Conservation (phyloP, 495 filamentous ascomycete species). For the Hypoxylon lienhwacheense region DNA sequence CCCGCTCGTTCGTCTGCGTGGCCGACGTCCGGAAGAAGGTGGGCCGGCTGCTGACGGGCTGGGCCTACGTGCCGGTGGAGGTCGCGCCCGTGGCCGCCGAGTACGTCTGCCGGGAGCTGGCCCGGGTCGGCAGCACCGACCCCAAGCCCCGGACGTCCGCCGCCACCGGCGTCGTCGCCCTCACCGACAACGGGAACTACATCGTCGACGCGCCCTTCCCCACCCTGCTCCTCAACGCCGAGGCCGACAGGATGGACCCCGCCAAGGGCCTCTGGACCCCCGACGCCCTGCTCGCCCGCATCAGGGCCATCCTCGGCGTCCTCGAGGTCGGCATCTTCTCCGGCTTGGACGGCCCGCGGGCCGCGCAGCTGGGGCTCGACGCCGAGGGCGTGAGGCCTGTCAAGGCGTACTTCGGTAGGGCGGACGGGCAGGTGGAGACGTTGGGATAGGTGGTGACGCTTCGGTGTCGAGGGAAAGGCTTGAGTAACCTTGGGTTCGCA, state of each 20-base stretch:
- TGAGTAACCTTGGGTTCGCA: too few species aligned
- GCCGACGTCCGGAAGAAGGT: constrained; percentile 91
- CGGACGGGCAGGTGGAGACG: constrained; percentile 66
- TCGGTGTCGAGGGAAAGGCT: background rate
- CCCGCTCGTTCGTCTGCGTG: constrained; percentile 89
- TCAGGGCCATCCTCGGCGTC: constrained; percentile 85
- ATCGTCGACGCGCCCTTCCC: constrained; percentile 90
- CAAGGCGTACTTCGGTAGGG: constrained; percentile 92
- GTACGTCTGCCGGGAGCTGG: constrained; percentile 68
- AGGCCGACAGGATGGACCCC: constrained; percentile 60
- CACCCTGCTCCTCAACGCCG: constrained; percentile 63
- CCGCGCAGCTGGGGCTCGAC: constrained; percentile 55
- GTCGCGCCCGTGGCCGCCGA: constrained; percentile 79
- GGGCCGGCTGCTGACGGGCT: constrained; percentile 71
- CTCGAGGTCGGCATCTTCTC: constrained; percentile 90
- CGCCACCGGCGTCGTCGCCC: constrained; percentile 69
- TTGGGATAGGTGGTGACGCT: constrained; percentile 18
- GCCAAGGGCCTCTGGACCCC: constrained; percentile 72
- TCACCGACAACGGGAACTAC: constrained; percentile 93
- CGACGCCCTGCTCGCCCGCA: constrained; percentile 63
- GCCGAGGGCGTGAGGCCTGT: constrained; percentile 86
- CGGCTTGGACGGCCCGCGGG: constrained; percentile 71
- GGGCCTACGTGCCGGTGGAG: constrained; percentile 89
- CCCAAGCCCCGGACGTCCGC: constrained; percentile 70
- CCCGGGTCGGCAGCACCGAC: constrained; percentile 66